A percentile compares a stretch with the other conserved stretches of the same genome.
Conservation (phyloP, 1,284 basidiomycete genomes). For the Sanghuangporus weigelae region DNA sequence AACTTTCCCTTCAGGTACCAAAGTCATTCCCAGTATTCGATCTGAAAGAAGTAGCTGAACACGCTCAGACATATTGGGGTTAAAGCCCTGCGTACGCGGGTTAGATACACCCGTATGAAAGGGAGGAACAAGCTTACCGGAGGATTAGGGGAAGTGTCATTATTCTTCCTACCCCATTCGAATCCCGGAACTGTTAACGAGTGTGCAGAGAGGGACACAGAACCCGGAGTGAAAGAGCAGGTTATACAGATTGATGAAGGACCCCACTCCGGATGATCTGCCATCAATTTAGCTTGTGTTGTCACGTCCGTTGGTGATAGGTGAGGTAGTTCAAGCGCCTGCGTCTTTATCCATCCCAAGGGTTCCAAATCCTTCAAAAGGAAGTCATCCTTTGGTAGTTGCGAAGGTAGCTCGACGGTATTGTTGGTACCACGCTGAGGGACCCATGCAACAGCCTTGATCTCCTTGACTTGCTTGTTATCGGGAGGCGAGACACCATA, state of each 20-base stretch:
- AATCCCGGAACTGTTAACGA: conserved; percentile 88
- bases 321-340: conserved; percentile 88
- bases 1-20: conserved; percentile 85
- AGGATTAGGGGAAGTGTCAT: conserved; percentile 81
- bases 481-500: conserved; percentile 93
- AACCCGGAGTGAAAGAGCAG: conserved; percentile 96
- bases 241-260: conserved; percentile 93
- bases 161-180: conserved; percentile 97
- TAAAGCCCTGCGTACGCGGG: conserved; percentile 63
- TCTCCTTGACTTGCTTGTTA: conserved; percentile 98
- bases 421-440: conserved; percentile 97
- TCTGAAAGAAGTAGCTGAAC: conserved; percentile 95
- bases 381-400: conserved; percentile 91
- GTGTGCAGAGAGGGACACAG: conserved; percentile 92
- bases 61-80: conserved; percentile 95
- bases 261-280: conserved; percentile 91
- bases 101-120: conserved; percentile 17
- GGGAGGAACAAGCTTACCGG: conserved; percentile 38
- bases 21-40: conserved; percentile 86
- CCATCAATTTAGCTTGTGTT: conserved; percentile 95
- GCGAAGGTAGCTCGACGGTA: conserved; percentile 81
- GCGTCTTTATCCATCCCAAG: conserved; percentile 97
- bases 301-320: conserved; percentile 94
- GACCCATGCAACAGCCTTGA: conserved; percentile 94
- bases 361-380: conserved; percentile 92